These are phyloP conservation scores for Xylaria sp. DNA, from an alignment of 2,329 filamentous ascomycete genomes.

Conservation along the genomic window DNA sequence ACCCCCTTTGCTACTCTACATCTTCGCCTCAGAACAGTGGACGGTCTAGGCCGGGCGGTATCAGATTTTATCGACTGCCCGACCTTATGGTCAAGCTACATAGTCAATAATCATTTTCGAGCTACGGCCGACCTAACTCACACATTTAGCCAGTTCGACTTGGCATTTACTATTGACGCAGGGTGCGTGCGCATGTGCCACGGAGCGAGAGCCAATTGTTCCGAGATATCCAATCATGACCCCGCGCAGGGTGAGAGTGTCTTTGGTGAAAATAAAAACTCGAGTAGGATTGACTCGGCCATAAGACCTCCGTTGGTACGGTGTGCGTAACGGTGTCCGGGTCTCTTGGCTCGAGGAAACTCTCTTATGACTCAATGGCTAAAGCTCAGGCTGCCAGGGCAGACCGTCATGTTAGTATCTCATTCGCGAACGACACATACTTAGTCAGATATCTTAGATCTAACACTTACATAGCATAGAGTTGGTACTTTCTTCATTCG, in stretches of 20 bases:
- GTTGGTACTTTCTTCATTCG: too few species aligned
- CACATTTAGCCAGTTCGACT: constrained; percentile 19
- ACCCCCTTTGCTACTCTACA: not conserved
- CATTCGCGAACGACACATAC: too few species aligned
- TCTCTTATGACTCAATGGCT: too few species aligned
- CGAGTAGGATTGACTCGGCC: not conserved
- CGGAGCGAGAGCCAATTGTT: not conserved
- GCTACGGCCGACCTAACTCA: not conserved
- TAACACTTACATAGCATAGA: too few species aligned
- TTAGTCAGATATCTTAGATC: not conserved
- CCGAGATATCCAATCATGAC: constrained; percentile 8
- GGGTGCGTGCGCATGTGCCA: too few species aligned
- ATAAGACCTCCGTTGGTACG: not conserved
- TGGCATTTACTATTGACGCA: constrained; percentile 10
- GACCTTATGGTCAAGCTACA: not conserved
- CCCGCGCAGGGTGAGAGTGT: not conserved
- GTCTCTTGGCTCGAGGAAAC: too few species aligned
- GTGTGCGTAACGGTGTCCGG: too few species aligned
- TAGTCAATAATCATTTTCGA: not conserved
- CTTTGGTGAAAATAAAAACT: not conserved
- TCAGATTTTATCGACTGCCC: not conserved
- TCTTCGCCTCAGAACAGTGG: not conserved
- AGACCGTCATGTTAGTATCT: too few species aligned
- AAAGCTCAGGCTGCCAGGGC: too few species aligned
- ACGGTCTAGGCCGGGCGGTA: not conserved